A percentile compares a stretch with the other conserved stretches of the same genome.
Evolutionary conservation across 2,329 filamentous ascomycete species (phyloP).

Genomic region (Aurifilum marmelostoma): DNA sequence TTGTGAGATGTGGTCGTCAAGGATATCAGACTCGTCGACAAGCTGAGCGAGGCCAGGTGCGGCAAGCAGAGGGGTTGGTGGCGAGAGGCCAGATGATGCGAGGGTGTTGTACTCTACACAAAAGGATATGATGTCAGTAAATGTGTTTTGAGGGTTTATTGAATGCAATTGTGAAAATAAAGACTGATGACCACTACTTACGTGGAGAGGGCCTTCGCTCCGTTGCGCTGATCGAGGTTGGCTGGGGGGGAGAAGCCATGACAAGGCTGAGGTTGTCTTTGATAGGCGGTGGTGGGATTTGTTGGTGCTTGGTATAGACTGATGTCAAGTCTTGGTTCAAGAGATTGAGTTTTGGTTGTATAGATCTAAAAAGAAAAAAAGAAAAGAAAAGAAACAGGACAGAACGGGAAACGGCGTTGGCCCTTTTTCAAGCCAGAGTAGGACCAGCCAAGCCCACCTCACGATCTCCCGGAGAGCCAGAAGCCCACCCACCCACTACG

Average conservation of each 20-base stretch:
- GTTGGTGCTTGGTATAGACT: neutral
- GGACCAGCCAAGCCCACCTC: neutral
- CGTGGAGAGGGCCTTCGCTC: constrained; percentile 17
- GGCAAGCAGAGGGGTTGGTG: constrained; percentile 3
- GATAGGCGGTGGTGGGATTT: neutral
- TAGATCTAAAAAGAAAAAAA: too few relatives aligned
- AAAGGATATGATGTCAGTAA: constrained; percentile 7
- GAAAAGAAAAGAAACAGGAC: neutral
- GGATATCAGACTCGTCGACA: constrained; percentile 17
- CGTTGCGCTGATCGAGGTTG: constrained; percentile 14
- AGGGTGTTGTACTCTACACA: constrained; percentile 7
- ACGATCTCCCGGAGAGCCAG: neutral
- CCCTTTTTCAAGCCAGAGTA: constrained; percentile 6
- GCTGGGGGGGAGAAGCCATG: constrained; percentile 18
- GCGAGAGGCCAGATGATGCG: constrained; percentile 13
- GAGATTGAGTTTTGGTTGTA: neutral
- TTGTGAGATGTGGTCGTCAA: constrained; percentile 15
- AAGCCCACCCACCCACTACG: neutral
- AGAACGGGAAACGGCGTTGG: neutral
- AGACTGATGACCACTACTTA: neutral
- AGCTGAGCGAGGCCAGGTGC: constrained; percentile 11
- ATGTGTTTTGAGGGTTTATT: neutral
- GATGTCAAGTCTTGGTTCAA: neutral
- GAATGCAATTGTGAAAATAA: neutral
- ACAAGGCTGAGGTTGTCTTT: constrained; percentile 8